Evolutionary conservation across 78 protist species (phyloP), one percentile per base, ranked within the genome.

Genomic region (Diacronema lutheri): DNA sequence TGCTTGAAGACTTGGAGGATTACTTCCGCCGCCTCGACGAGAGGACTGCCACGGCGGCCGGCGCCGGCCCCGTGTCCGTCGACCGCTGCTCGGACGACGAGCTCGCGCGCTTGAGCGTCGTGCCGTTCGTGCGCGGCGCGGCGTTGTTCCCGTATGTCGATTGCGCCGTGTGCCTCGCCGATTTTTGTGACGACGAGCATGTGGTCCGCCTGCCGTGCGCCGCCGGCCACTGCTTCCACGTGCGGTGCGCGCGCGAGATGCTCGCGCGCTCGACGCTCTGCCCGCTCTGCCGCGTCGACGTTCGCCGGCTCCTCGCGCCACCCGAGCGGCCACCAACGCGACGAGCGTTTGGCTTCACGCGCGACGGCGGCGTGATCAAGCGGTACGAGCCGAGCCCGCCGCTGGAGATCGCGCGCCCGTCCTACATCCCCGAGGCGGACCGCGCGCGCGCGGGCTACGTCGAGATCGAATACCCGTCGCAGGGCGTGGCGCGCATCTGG

Each of bases 281-380:
- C 68, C 68, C 68, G 9, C 68, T 61, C 68, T 61, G 68, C 33
- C 68, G 68, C 9, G 68, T 61, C 33, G 68, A 61, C 68, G 68
- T 61, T 1, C 68, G 68, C 1, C 5, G 33, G 33, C 68, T 61
- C 33, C 0, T 61, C 33, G 33, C 29, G 50, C 50, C 38, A 61
- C 33, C 68, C 1, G 14, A 10, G 33, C 68, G 68, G 13, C 29
- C 33, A 7, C 68, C 21, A 0, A 61, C 29, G 33, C 68, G 33
- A 1, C 68, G 68, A 9, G 29, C 13, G 33, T 20, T 61, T 61
- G 68, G 68, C 0, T 61, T 61, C 68, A 61, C 68, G 10, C 68
- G 68, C 68, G 68, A 61, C 68, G 68, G 68, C 68, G 68, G 68
- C 38, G 21, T 61, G 29, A 61, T 61, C 21, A 9, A 61, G 68